These are phyloP conservation scores for Citrus hindsii DNA, from an alignment of 345 rosid genomes.

Conservation along the genomic window DNA sequence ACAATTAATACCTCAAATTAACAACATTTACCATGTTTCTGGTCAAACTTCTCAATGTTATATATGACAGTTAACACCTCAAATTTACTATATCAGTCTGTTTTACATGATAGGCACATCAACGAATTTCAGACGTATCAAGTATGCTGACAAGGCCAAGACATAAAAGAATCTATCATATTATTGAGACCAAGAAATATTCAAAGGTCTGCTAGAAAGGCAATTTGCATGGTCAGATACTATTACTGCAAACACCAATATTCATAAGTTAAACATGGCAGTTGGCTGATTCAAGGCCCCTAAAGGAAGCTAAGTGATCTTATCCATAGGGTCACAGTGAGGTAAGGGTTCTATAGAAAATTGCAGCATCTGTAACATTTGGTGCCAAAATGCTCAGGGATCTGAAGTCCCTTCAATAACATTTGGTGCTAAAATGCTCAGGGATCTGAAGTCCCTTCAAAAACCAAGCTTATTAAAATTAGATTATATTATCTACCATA, in stretches of 20 bases:
- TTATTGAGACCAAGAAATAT: not conserved
- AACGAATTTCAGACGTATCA: not conserved
- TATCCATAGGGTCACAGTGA: not conserved
- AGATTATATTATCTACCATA: not conserved
- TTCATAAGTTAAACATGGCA: not conserved
- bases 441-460: not conserved
- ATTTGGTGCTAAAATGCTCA: not conserved
- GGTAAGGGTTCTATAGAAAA: not conserved
- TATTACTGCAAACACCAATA: not conserved
- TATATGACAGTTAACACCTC: not conserved
- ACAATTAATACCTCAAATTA: not conserved
- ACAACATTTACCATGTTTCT: not conserved
- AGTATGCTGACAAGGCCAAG: not conserved
- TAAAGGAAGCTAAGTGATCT: not conserved
- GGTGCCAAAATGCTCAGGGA: not conserved
- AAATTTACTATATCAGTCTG: not conserved
- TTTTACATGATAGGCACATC: not conserved
- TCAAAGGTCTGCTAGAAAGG: not conserved
- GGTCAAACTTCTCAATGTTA: not conserved
- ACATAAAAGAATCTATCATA: not conserved
- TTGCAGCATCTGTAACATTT: too few relatives aligned
- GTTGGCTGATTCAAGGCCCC: not conserved
- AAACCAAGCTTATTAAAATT: not conserved
- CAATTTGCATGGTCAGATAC: not conserved
- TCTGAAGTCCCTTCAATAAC: not conserved